Base-by-base conservation (phyloP, 2,329 filamentous ascomycete genomes). In the Drechslera avenae region DNA sequence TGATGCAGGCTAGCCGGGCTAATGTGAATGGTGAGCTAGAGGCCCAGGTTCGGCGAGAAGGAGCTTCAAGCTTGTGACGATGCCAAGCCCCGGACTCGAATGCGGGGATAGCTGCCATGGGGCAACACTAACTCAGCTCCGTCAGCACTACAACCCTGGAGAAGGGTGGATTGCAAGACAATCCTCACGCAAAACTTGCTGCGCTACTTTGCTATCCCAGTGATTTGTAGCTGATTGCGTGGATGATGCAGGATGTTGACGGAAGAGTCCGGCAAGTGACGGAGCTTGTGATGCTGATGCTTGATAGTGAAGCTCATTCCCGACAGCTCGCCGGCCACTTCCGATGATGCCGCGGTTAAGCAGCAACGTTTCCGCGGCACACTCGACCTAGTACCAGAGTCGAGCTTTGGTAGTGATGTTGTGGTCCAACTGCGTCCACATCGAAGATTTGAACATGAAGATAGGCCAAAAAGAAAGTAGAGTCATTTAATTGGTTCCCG, bases 1-100 rank as follows among this genome's bases (percentile, higher is more conserved):
- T 51, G 53, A 54, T 59, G 50, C 48, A 66, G 62, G 60, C 64
- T 70, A 66, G 65, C 50, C 59, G 63, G 59, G 56, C 57, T 51
- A 58, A 54, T 52, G 52, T 66, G 63, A 67, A 60, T 69, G 67
- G 63, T 62, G 56, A 60, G 60, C 50, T 51, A 55, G 28, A 46
- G 49, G 44, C 56, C 54, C 53, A 59, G 57, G 51, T 61, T 64
- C 62, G 68, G 59, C 61, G 62, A 57, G 65, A 56, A 60, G 68
- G 54, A 66, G 61, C 56, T 66, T 46, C 47, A 39, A 63, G 67
- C 68, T 70, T 69, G 67, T 72, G 69, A 72, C 55, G 64, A 56
- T 59, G 67, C 67, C 68, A 67, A 72, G 67, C 48, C 54, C 45
- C 39, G 46, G 54, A 44, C 55, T 56, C 35, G 50, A 56, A 56